Evolutionary conservation across 2,329 filamentous ascomycete species (phyloP), one percentile per base, ranked within the genome.

Genomic region (Xylaria sp.): DNA sequence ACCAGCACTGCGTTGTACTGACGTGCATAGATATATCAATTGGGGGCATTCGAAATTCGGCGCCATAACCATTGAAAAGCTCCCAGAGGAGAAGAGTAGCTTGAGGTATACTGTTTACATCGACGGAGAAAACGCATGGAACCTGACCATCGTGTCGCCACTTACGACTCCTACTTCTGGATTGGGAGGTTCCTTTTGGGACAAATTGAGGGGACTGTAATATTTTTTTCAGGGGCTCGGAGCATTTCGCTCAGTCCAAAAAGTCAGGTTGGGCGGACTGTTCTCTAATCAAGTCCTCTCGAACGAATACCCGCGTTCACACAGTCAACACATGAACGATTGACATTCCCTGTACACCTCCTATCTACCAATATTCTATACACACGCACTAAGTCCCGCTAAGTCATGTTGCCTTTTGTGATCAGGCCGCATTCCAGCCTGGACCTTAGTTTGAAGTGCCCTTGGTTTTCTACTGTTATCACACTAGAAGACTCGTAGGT

Each of bases 31-130:
- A 67, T 92, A 94, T 67, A 83, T 93, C 51, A 90, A 93, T 1
- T 84, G 88, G 60, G 93, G 93, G 1, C 92, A 91, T 69, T 92
- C 87, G 63, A 97, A 97, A 73, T 93, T 96, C 73, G 91, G 91
- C 1, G 84, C 87, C 0, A 80, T 96, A 34, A 90, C 91, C 19
- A 92, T 99, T 63, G 85, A 87, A 61, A 85, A 85, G 58, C 81
- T 84, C 3, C 78, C 82, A 1, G 80, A 82, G 47, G 83, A 85
- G 62, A 85, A 87, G 72, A 92, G 89, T 69, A 82, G 87, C 47
- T 77, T 99, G 42, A 87, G 86, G 52, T 97, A 96, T 70, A 83
- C 85, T 3, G 77, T 97, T 1, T 97, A 89, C 71, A 81, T 97
- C 16, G 89, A 96, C 72, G 93, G 92, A 1, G 76, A 83, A 49